Base-by-base conservation (phyloP, 208 protist species). In the Kentomonas sorsogonicus region DNA sequence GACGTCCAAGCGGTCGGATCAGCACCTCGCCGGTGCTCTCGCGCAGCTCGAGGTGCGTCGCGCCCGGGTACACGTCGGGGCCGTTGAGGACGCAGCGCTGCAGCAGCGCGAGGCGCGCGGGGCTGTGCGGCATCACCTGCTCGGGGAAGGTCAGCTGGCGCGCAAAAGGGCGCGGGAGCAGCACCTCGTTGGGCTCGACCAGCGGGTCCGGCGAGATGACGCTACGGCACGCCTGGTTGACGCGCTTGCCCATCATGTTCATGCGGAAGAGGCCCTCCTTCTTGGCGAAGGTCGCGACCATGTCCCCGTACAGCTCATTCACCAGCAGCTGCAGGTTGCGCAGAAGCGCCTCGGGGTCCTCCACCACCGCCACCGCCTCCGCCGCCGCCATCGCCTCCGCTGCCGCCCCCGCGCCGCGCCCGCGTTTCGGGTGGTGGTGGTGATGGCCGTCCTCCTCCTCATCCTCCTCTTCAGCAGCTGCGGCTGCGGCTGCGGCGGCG, bases 241-340 rank as follows among this genome's bases (percentile, higher is more conserved):
- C 98, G 63, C 99, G 91, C 73, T 99, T 99, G 59, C 99, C 98
- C 98, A 99, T 99, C 95, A 99, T 99, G 85, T 99, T 90, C 86
- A 96, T 99, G 72, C 99, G 91, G 76, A 99, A 99, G 0, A 99
- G 78, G 59, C 99, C 99, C 66, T 98, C 77, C 81, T 99, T 99
- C 73, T 99, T 99, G 44, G 99, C 98, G 46, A 99, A 95, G 60
- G 59, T 89, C 25, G 84, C 73, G 22, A 93, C 56, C 18, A 89
- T 85, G 20, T 66, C 60, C 13, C 65, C 72, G 71, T 91, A 94
- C n/a, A 83, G 60, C 68, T 91, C 74, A 50, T 72, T 91, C 36
- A 96, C 78, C 66, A 88, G 83, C 33, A 71, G 59, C 66, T 95
- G 89, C 16, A 95, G 56, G 53, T 91, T 93, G 36, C 79, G 84